A percentile compares a stretch with the other conserved stretches of the same genome.
Conservation (phyloP, 345 rosid species). For the Linum lewisii region DNA sequence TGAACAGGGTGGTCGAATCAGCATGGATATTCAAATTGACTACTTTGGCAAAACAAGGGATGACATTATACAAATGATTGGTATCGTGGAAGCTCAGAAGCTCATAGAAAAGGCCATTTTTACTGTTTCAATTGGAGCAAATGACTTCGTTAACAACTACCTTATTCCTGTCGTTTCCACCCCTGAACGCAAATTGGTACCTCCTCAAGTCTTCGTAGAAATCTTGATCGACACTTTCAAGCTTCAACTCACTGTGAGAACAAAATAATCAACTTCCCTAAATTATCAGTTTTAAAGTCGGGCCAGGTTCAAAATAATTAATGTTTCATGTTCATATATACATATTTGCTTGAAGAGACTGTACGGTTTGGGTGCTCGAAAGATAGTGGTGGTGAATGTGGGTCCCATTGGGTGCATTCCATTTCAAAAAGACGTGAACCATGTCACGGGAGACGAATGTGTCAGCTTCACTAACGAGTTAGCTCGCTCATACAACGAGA, state of each 20-base stretch:
- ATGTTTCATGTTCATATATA: too few species aligned
- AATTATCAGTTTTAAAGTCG: too few species aligned
- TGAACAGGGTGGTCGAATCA: slow-evolving; percentile 5
- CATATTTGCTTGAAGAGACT: slow-evolving; percentile 14
- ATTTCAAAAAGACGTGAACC: not conserved
- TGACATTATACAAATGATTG: slow-evolving; percentile 19
- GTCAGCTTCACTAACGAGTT: not conserved
- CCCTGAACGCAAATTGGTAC: not conserved
- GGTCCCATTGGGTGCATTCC: slow-evolving; percentile 7
- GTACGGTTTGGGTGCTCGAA: slow-evolving; percentile 16
- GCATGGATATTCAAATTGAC: slow-evolving; percentile 20
- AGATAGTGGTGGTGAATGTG: slow-evolving; percentile 6
- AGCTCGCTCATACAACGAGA: slow-evolving; percentile 1
- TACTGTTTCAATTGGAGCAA: slow-evolving; percentile 9
- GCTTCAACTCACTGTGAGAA: slow-evolving; percentile 14
- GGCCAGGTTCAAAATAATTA: too few species aligned
- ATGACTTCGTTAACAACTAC: slow-evolving; percentile 10
- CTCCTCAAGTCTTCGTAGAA: not conserved
- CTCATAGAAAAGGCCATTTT: slow-evolving; percentile 11
- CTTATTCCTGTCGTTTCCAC: not conserved
- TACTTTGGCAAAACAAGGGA: slow-evolving; percentile 29
- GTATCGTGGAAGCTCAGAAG: not conserved
- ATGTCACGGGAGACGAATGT: not conserved
- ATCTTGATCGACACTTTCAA: not conserved
- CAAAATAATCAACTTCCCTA: too few species aligned